Evolutionary conservation across 208 protist genomes (phyloP).

Genomic region (Wallacemonas sp.): DNA sequence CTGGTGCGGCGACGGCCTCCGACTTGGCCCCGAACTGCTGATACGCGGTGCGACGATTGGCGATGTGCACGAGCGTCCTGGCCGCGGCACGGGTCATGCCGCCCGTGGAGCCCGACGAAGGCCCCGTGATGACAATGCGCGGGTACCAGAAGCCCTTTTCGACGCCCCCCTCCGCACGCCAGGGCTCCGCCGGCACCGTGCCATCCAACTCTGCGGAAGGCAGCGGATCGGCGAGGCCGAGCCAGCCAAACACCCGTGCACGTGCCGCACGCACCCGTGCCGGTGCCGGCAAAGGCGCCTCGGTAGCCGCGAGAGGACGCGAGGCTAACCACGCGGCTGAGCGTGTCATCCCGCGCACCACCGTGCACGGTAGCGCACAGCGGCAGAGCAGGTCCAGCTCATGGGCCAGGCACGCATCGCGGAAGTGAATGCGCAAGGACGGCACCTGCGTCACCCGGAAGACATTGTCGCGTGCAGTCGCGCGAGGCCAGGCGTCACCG

Average conservation of each 20-base stretch:
- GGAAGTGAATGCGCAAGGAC: constrained; percentile 67
- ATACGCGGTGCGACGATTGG: constrained; percentile 57
- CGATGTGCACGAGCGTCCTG: constrained; percentile 30
- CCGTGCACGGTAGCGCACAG: not conserved
- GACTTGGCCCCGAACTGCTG: constrained; percentile 33
- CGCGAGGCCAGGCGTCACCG: constrained; percentile 59
- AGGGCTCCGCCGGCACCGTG: not conserved
- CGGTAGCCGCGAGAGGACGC: not conserved
- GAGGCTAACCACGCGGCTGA: not conserved
- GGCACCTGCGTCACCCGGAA: constrained; percentile 65
- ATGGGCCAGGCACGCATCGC: constrained; percentile 54
- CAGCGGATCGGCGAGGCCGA: not conserved
- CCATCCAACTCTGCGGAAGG: no score
- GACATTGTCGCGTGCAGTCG: constrained; percentile 47
- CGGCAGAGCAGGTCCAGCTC: constrained; percentile 67
- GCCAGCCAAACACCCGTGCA: not conserved
- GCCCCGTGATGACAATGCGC: constrained; percentile 74
- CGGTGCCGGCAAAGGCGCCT: not conserved
- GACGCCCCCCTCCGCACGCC: not conserved
- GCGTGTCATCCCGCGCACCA: no score
- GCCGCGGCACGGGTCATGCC: constrained; percentile 33
- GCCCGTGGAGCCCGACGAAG: constrained; percentile 14
- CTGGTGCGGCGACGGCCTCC: not conserved
- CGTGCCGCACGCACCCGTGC: not conserved
- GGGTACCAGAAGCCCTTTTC: constrained; percentile 41